Evolutionary conservation across 2,329 filamentous ascomycete genomes (phyloP).

Genomic region (Phyllosticta citrichinensis): DNA sequence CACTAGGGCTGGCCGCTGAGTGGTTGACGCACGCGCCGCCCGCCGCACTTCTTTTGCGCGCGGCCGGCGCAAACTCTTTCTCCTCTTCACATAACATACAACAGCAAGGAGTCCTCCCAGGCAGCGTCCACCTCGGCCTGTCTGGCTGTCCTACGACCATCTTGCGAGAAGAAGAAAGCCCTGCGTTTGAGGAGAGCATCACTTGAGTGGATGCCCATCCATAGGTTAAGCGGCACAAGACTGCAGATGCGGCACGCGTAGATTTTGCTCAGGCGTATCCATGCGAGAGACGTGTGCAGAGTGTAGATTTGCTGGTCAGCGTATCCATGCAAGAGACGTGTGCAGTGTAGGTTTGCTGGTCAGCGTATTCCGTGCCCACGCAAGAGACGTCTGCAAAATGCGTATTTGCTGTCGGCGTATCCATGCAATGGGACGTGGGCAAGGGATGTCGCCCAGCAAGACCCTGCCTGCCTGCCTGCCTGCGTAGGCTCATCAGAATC

Average conservation of each 20-base stretch:
- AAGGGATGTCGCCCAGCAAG: not conserved
- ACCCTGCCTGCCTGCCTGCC: not conserved
- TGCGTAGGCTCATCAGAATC: not conserved
- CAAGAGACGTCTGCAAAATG: not conserved
- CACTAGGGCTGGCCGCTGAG: not conserved
- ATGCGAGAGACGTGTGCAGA: no score
- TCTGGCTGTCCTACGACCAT: conserved; percentile 6
- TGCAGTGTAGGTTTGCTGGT: no score
- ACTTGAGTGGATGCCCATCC: conserved; percentile 18
- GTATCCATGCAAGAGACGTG: no score
- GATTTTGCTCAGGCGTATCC: not conserved
- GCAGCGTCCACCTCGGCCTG: conserved; percentile 7
- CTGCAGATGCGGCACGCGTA: not conserved
- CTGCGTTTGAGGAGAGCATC: conserved; percentile 24
- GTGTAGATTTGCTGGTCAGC: no score
- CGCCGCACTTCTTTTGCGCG: not conserved
- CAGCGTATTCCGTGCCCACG: no score
- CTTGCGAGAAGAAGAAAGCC: conserved; percentile 20
- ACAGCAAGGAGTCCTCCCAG: conserved; percentile 25
- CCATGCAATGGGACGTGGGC: not conserved
- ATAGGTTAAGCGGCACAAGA: conserved; percentile 18
- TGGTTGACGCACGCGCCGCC: not conserved
- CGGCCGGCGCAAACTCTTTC: not conserved
- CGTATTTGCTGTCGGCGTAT: no score
- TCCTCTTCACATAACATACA: not conserved